phyloP scores from a whole-genome alignment of 441 rosid genomes.

The Eutrema salsugineum region DNA sequence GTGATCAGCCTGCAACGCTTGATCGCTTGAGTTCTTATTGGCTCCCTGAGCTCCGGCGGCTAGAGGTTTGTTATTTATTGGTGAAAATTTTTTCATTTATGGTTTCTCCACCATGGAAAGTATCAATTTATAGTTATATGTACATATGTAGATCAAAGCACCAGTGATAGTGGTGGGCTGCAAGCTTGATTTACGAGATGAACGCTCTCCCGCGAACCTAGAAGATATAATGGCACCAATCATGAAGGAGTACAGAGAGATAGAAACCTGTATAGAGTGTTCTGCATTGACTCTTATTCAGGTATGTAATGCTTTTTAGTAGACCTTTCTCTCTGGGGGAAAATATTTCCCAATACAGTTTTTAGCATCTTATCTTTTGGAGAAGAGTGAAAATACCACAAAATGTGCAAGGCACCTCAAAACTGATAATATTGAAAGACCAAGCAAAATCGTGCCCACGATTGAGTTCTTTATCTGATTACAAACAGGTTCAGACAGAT shows the following conservation, averaged over 20 bases:
- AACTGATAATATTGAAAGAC: neutral
- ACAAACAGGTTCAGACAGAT: neutral
- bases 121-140: neutral
- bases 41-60: slow-evolving; percentile 56
- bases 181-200: slow-evolving; percentile 69
- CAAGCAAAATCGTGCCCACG: neutral
- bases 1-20: slow-evolving; percentile 46
- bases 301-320: slow-evolving; percentile 28
- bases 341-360: neutral
- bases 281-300: slow-evolving; percentile 62
- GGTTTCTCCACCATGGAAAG: neutral
- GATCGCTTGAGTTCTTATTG: slow-evolving; percentile 49
- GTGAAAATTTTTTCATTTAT: neutral
- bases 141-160: slow-evolving; percentile 45
- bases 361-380: neutral
- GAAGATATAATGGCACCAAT: slow-evolving; percentile 73
- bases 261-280: slow-evolving; percentile 77
- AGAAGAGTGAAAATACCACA: neutral
- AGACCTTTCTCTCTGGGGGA: neutral
- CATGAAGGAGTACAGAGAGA: slow-evolving; percentile 76
- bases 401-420: neutral
- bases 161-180: slow-evolving; percentile 77
- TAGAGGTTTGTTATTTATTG: slow-evolving; percentile 37
- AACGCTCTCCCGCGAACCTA: slow-evolving; percentile 45
- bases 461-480: neutral